Conservation (phyloP, 208 protist genomes). For the Angomonas ambiguus region DNA sequence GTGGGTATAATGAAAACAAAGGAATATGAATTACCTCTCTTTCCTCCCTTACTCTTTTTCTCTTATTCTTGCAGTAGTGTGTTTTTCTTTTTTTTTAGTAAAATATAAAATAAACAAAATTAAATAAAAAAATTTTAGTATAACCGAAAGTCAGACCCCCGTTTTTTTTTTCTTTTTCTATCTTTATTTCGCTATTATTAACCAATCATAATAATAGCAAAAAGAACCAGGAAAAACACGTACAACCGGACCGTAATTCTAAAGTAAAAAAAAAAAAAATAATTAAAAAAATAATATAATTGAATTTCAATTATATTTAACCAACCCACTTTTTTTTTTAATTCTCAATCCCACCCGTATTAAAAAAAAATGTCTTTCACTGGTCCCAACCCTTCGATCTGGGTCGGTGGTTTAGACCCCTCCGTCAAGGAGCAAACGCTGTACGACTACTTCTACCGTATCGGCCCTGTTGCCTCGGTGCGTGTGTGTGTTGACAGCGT, state of each 20-base stretch:
- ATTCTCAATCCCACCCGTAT: not conserved
- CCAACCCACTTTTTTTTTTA: not conserved
- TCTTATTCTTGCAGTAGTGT: slow-evolving; percentile 1
- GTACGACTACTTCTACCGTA: slow-evolving; percentile 97
- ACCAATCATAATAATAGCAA: not conserved
- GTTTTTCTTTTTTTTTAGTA: slow-evolving; percentile 12
- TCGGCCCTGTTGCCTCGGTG: slow-evolving; percentile 97
- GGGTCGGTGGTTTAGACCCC: slow-evolving; percentile 96
- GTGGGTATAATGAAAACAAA: too few relatives aligned
- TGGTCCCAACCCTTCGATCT: slow-evolving; percentile 93
- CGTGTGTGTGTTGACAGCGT: slow-evolving; percentile 96
- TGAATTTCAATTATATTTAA: too few relatives aligned
- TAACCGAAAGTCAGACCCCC: slow-evolving; percentile 14
- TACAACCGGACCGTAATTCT: not conserved
- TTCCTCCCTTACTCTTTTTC: slow-evolving; percentile 4
- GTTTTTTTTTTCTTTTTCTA: slow-evolving; percentile 8
- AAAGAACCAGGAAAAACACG: not conserved
- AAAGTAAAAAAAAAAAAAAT: slow-evolving; percentile 1
- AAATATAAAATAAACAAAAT: slow-evolving; percentile 25
- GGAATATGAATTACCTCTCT: slow-evolving; percentile 17
- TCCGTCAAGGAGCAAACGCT: slow-evolving; percentile 94
- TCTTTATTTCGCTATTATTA: not conserved
- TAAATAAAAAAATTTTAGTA: slow-evolving; percentile 24
- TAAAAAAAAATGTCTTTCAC: slow-evolving; percentile 41
- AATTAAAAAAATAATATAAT: slow-evolving; percentile 7